These are phyloP conservation scores for Geoglossum glabrum DNA, from an alignment of 495 filamentous ascomycete genomes.

Conservation along the genomic window DNA sequence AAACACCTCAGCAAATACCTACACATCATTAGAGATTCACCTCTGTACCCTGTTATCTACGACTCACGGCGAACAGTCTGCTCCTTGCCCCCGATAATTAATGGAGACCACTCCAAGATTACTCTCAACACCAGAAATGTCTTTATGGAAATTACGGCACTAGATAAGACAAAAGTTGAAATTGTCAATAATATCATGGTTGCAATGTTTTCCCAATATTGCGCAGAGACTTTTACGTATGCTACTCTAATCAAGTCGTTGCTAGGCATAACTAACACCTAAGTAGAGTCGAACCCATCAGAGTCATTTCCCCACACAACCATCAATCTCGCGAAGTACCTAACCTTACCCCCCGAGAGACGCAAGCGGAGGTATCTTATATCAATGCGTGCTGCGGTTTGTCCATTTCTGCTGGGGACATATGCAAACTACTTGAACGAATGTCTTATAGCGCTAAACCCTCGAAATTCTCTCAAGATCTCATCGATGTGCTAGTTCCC, in stretches of 20 bases:
- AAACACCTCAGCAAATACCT: constrained; percentile 64
- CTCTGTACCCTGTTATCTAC: constrained; percentile 91
- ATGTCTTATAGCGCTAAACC: constrained; percentile 72
- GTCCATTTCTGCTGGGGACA: constrained; percentile 42
- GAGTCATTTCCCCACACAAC: constrained; percentile 85
- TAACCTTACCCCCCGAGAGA: constrained; percentile 50
- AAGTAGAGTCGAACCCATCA: constrained; percentile 59
- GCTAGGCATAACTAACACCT: not conserved
- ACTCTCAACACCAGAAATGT: constrained; percentile 72
- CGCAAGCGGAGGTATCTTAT: constrained; percentile 72
- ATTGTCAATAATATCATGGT: constrained; percentile 90
- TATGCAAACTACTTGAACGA: constrained; percentile 56
- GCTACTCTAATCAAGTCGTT: constrained; percentile 4
- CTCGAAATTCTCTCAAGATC: constrained; percentile 36
- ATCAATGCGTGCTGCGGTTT: constrained; percentile 84
- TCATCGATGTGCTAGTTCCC: constrained; percentile 65
- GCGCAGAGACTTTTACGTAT: constrained; percentile 63
- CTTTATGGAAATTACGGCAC: constrained; percentile 94
- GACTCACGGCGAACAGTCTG: constrained; percentile 75
- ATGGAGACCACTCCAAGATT: constrained; percentile 91
- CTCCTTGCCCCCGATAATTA: constrained; percentile 94
- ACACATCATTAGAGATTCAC: constrained; percentile 81
- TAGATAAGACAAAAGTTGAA: constrained; percentile 89
- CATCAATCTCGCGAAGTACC: constrained; percentile 58
- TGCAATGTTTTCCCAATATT: constrained; percentile 92